phyloP scores from a whole-genome alignment of 164 flowering plant genomes.

The Chimonanthus praecox region DNA sequence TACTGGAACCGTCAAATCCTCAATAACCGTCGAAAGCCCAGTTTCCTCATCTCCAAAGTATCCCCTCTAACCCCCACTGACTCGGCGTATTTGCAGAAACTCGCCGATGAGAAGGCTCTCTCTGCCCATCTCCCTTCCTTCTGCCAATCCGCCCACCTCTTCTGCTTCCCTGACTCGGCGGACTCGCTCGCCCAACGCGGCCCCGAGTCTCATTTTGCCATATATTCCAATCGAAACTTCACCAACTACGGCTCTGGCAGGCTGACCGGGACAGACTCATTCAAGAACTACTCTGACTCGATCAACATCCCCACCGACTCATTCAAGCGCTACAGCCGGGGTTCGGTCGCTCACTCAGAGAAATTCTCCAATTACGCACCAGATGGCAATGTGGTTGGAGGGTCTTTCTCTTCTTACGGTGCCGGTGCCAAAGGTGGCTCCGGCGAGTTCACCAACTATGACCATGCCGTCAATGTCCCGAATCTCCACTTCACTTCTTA shows the following conservation, averaged over 20 bases:
- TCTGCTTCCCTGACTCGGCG: conserved; percentile 66
- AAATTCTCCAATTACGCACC: conserved; percentile 51
- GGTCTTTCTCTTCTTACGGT: conserved; percentile 55
- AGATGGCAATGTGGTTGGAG: conserved; percentile 51
- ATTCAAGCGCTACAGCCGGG: conserved; percentile 54
- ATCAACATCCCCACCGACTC: conserved; percentile 40
- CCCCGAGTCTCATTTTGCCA: conserved; percentile 22
- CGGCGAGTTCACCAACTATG: conserved; percentile 60
- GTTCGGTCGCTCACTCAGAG: conserved; percentile 43
- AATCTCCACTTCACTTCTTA: conserved; percentile 51
- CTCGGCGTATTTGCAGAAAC: conserved; percentile 43
- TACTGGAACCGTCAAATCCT: conserved; percentile 76
- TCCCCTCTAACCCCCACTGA: conserved; percentile 62
- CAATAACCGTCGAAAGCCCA: conserved; percentile 35
- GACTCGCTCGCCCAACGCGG: conserved; percentile 45
- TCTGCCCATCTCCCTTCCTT: conserved; percentile 47
- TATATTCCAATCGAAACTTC: conserved; percentile 51
- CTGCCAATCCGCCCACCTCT: conserved; percentile 64
- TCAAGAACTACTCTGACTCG: conserved; percentile 70
- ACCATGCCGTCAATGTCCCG: conserved; percentile 51
- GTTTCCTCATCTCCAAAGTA: conserved; percentile 58
- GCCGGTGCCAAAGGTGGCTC: conserved; percentile 52
- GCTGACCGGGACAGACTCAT: conserved; percentile 52
- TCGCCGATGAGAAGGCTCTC: conserved; percentile 46
- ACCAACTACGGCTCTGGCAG: conserved; percentile 61